Evolutionary conservation across 2,329 filamentous ascomycete species (phyloP), one percentile per base, ranked within the genome.

Genomic region (Dryadomyces sulphureus): DNA sequence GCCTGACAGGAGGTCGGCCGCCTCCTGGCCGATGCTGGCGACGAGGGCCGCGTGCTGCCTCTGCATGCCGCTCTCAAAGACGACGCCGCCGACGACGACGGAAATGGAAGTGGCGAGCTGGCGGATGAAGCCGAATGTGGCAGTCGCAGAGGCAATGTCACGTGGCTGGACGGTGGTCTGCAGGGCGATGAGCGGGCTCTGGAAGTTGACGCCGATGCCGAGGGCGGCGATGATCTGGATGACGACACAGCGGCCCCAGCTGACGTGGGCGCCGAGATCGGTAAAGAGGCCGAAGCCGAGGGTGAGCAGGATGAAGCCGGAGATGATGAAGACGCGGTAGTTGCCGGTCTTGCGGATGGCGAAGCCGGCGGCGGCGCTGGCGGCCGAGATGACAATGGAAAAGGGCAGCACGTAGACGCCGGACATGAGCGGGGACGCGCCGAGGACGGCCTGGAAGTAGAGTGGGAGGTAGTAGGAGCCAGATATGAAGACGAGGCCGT

Each of bases 391-490:
- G n/a, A 65, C 60, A 30, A 90, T 57, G 8, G 82, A 82, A 50
- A 75, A 77, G 0, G 85, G 81, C 14, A 92, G 68, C 16, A 87
- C 61, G 56, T 86, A 86, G 42, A 89, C 77, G 43, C 86, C 86
- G 1, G 79, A 84, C 25, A 82, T 65, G 32, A 89, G 73, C 0
- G 85, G 81, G 0, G 72, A 70, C 2, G 77, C 77, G 43, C 81
- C 73, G 38, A 85, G 69, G 44, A 84, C 78, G 44, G 80, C 74
- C 62, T 93, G 86, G 63, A 88, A 90, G 66, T 93, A 94, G 2
- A 94, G 70, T 0, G 86, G 86, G 5, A 93, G 69, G 64, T 84
- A 93, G 68, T 90, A 93, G 50, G 75, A 77, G 25, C 75, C 77
- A 0, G 81, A 75, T 56, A 90, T 87, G 66, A 90, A 90, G 52